Evolutionary conservation across 345 rosid genomes (phyloP).

Genomic region (Garcia nutans): DNA sequence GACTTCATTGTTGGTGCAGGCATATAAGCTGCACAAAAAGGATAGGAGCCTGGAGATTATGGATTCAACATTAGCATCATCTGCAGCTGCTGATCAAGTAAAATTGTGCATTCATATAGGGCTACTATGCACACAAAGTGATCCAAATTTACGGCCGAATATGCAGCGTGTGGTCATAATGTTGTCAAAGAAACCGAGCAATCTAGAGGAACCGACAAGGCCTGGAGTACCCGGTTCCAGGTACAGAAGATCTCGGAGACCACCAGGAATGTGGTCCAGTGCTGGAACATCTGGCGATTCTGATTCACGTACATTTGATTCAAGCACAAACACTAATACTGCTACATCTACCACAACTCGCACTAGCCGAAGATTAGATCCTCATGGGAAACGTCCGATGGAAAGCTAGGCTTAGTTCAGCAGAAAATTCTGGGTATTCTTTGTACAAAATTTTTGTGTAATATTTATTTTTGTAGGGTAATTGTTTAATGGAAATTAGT

Average conservation of each 20-base stretch:
- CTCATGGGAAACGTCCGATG: slow-evolving; percentile 26
- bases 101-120: slow-evolving; percentile 73
- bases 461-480: background rate
- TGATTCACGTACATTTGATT: slow-evolving; percentile 39
- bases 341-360: slow-evolving; percentile 31
- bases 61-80: slow-evolving; percentile 52
- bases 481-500: background rate
- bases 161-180: slow-evolving; percentile 66
- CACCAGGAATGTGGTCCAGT: slow-evolving; percentile 43
- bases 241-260: slow-evolving; percentile 55
- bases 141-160: slow-evolving; percentile 60
- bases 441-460: background rate
- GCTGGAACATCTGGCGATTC: slow-evolving; percentile 39
- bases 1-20: slow-evolving; percentile 42
- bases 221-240: slow-evolving; percentile 72
- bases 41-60: slow-evolving; percentile 64
- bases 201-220: slow-evolving; percentile 56
- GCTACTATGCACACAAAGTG: slow-evolving; percentile 79
- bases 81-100: slow-evolving; percentile 55
- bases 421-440: background rate
- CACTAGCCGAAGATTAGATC: slow-evolving; percentile 25
- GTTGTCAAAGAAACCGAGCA: slow-evolving; percentile 58
- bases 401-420: slow-evolving; percentile 5
- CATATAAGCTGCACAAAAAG: slow-evolving; percentile 68
- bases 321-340: slow-evolving; percentile 43